Evolutionary conservation across 106 monocot genomes (phyloP).

Genomic region (Vanilla planifolia): DNA sequence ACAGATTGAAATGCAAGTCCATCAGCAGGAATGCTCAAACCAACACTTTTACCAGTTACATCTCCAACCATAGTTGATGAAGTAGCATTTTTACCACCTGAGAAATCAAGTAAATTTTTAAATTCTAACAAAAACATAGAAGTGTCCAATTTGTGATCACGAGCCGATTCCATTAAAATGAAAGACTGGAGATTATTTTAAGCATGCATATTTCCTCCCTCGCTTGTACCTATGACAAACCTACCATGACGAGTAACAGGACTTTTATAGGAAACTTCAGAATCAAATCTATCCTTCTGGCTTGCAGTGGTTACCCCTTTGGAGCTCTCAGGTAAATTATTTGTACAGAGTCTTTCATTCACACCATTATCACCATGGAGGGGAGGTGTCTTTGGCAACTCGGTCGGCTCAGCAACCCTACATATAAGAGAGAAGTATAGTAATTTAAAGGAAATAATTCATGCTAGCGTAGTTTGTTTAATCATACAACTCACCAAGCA

Average conservation of each 20-base stretch:
- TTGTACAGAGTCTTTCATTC: constrained; percentile 3
- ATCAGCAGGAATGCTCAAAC: background rate
- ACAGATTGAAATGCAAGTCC: constrained; percentile 16
- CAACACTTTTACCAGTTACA: background rate
- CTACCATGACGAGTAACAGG: background rate
- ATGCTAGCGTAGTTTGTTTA: background rate
- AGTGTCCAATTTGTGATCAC: too few species aligned
- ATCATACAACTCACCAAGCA: constrained; percentile 41
- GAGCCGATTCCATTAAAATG: too few species aligned
- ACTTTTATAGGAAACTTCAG: constrained; percentile 4
- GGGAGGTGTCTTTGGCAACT: constrained; percentile 15
- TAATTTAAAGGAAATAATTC: background rate
- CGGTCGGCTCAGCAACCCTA: constrained; percentile 71
- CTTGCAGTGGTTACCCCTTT: constrained; percentile 10
- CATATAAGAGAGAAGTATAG: constrained; percentile 20
- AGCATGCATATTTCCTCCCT: background rate
- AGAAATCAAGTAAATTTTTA: background rate
- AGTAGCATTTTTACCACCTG: constrained; percentile 9
- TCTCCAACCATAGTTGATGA: background rate
- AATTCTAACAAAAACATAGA: background rate
- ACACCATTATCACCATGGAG: constrained; percentile 16
- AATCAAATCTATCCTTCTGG: constrained; percentile 14
- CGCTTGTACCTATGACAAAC: constrained; percentile 15
- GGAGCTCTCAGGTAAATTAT: constrained; percentile 9
- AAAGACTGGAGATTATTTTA: too few species aligned